Conservation (phyloP, 2,329 filamentous ascomycete genomes). For the Cordyceps pruinosa region DNA sequence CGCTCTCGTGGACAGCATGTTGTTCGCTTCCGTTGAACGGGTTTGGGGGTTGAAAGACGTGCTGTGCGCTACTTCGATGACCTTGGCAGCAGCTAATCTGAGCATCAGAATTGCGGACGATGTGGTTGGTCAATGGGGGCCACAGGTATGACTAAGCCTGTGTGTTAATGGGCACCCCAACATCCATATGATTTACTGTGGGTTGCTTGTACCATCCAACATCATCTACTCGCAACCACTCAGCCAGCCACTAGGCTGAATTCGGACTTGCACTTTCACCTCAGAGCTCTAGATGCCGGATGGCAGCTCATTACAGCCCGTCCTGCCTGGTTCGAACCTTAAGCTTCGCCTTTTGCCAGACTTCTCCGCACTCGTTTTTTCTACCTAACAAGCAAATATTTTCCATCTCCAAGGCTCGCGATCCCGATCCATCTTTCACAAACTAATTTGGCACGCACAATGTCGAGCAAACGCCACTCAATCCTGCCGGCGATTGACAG, state of each 20-base stretch:
- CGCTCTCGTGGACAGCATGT: constrained; percentile 40
- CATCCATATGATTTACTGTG: neutral
- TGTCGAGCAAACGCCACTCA: constrained; percentile 49
- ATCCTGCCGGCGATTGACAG: constrained; percentile 46
- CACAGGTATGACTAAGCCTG: constrained; percentile 22
- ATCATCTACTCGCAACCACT: neutral
- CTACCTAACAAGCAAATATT: neutral
- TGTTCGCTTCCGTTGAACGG: constrained; percentile 27
- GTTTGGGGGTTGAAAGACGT: constrained; percentile 23
- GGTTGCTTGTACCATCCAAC: neutral
- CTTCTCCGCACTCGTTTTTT: neutral
- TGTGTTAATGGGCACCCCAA: constrained; percentile 25
- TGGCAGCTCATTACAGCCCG: neutral
- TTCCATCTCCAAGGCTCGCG: neutral
- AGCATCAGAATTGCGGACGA: constrained; percentile 30
- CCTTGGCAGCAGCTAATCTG: constrained; percentile 24
- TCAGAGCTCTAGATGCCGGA: constrained; percentile 1
- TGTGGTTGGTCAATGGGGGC: constrained; percentile 37
- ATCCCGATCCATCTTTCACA: neutral
- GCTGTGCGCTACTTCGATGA: constrained; percentile 30
- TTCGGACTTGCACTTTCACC: neutral
- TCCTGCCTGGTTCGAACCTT: neutral
- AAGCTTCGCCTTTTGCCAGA: neutral
- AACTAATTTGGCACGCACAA: constrained; percentile 11
- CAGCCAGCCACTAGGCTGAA: neutral